Conservation (phyloP, 257 asterid genomes). For the Solanum gandarillasii region DNA sequence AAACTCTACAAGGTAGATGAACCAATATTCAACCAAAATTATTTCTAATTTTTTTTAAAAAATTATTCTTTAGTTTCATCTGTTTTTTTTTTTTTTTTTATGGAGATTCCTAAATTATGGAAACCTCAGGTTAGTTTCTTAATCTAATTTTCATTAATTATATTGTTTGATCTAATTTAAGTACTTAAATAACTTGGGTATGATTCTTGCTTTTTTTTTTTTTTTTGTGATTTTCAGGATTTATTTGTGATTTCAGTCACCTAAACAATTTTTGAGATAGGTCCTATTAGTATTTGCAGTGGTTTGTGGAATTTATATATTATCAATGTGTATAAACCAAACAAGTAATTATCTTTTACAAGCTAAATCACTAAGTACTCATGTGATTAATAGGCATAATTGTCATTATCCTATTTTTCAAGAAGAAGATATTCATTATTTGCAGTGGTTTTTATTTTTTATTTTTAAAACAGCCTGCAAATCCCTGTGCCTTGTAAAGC, state of each 20-base stretch:
- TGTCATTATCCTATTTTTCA: conserved; percentile 9
- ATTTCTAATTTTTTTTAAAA: neutral
- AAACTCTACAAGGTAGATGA: neutral
- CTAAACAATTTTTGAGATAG: conserved; percentile 39
- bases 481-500: too few species aligned
- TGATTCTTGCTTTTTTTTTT: neutral
- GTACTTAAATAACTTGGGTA: neutral
- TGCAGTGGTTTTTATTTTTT: too few species aligned
- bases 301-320: conserved; percentile 41
- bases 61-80: neutral
- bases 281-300: conserved; percentile 35
- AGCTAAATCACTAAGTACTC: conserved; percentile 13
- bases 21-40: neutral
- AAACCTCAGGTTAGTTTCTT: conserved; percentile 28
- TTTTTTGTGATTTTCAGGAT: conserved; percentile 28
- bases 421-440: conserved; percentile 26
- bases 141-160: neutral
- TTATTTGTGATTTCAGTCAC: conserved; percentile 11
- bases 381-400: conserved; percentile 25
- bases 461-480: too few species aligned
- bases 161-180: neutral
- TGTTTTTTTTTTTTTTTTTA: conserved; percentile 4
- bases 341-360: conserved; percentile 13
- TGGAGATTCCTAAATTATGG: conserved; percentile 33
- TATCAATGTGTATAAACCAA: conserved; percentile 37